phyloP scores from a whole-genome alignment of 2,329 filamentous ascomycete species.

The Trichoderma koningiopsis region DNA sequence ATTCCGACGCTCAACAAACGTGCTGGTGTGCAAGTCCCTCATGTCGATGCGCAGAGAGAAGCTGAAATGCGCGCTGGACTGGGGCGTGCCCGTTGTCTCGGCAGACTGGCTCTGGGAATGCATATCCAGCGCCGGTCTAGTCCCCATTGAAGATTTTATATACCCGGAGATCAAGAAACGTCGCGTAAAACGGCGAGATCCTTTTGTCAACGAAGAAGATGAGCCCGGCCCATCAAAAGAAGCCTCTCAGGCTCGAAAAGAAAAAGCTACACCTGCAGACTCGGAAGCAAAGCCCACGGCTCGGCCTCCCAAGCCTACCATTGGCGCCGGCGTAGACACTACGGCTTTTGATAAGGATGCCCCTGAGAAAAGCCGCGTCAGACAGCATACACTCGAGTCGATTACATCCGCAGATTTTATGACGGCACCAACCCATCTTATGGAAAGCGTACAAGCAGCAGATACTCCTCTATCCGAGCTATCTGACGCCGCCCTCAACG shows the following conservation, averaged over 20 bases:
- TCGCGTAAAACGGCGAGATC: slow-evolving; percentile 28
- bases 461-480: slow-evolving; percentile 43
- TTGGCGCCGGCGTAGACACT: slow-evolving; percentile 41
- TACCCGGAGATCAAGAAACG: slow-evolving; percentile 50
- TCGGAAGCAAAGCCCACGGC: slow-evolving; percentile 7
- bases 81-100: slow-evolving; percentile 78
- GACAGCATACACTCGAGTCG: slow-evolving; percentile 30
- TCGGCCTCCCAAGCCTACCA: slow-evolving; percentile 27
- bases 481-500: slow-evolving; percentile 47
- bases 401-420: slow-evolving; percentile 44
- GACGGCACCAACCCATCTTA: slow-evolving; percentile 45
- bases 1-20: slow-evolving; percentile 69
- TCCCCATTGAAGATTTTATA: slow-evolving; percentile 50
- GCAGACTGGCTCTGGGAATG: slow-evolving; percentile 85
- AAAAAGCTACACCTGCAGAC: background rate
- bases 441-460: slow-evolving; percentile 31
- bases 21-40: slow-evolving; percentile 72
- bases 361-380: slow-evolving; percentile 30
- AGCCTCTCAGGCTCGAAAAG: background rate
- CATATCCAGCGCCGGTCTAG: slow-evolving; percentile 58
- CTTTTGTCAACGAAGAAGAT: slow-evolving; percentile 26
- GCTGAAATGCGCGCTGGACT: slow-evolving; percentile 71
- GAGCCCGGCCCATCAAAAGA: background rate
- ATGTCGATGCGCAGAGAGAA: slow-evolving; percentile 70
- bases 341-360: slow-evolving; percentile 44